Evolutionary conservation across 2,329 filamentous ascomycete genomes (phyloP).

Genomic region (Colletotrichum destructivum): DNA sequence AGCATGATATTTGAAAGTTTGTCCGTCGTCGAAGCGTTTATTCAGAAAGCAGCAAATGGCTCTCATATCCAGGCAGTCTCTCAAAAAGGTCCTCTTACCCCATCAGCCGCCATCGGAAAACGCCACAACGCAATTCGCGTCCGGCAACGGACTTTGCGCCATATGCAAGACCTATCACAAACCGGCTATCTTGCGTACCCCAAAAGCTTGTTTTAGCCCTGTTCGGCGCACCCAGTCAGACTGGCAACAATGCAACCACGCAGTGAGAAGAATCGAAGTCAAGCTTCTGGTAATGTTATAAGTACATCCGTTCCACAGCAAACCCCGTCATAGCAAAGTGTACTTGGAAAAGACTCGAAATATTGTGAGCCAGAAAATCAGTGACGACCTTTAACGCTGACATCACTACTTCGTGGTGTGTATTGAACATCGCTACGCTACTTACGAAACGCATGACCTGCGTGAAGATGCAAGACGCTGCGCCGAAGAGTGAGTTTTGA

Average conservation of each 20-base stretch:
- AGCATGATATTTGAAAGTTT: background rate
- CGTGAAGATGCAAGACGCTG: background rate
- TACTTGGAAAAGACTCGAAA: background rate
- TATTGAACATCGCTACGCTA: background rate
- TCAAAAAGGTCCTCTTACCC: background rate
- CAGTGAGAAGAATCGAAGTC: background rate
- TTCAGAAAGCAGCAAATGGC: background rate
- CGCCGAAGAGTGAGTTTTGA: conserved; percentile 9
- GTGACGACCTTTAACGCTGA: background rate
- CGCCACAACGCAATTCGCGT: background rate
- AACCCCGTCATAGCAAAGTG: background rate
- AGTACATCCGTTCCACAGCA: background rate
- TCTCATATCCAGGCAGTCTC: background rate
- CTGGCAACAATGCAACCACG: background rate
- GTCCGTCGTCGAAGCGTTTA: background rate
- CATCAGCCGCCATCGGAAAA: background rate
- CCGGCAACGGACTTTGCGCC: background rate
- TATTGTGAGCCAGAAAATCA: background rate
- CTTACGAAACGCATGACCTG: background rate
- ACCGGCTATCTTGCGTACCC: background rate
- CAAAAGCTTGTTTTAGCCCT: background rate
- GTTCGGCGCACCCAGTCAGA: background rate
- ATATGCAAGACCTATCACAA: background rate
- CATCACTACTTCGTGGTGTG: background rate
- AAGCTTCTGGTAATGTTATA: background rate